A percentile compares a stretch with the other conserved stretches of the same genome.
phyloP scores from a whole-genome alignment of 2,329 filamentous ascomycete genomes.

The Drechslera avenae region DNA sequence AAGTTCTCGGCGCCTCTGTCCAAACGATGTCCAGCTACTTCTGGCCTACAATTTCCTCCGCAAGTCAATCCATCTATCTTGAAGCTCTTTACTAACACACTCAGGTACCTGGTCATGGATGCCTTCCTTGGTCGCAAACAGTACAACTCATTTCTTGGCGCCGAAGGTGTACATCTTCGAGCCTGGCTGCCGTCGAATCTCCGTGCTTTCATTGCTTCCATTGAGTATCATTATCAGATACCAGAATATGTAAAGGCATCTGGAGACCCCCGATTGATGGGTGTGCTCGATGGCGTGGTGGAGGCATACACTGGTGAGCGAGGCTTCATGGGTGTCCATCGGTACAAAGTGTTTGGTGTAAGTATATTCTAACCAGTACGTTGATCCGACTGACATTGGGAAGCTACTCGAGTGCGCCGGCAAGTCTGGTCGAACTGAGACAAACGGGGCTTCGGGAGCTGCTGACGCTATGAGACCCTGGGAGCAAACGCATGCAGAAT shows the following conservation, averaged over 20 bases:
- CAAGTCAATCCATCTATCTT: not conserved
- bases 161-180: constrained; percentile 58
- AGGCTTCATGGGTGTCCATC: constrained; percentile 62
- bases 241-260: constrained; percentile 60
- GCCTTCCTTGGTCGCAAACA: constrained; percentile 48
- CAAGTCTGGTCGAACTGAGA: constrained; percentile 58
- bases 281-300: constrained; percentile 60
- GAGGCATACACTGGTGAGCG: constrained; percentile 62
- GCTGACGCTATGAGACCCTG: constrained; percentile 26
- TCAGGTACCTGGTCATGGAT: constrained; percentile 31
- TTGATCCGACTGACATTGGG: not conserved
- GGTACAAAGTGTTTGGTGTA: constrained; percentile 64
- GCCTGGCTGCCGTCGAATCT: constrained; percentile 62
- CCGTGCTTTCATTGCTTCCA: constrained; percentile 60
- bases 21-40: constrained; percentile 32
- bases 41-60: constrained; percentile 32
- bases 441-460: constrained; percentile 32
- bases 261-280: constrained; percentile 57
- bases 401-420: constrained; percentile 56
- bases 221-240: constrained; percentile 61
- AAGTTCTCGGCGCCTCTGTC: constrained; percentile 36
- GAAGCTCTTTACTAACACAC: constrained; percentile 1
- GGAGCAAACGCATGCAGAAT: constrained; percentile 42
- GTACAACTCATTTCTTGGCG: constrained; percentile 59
- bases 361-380: not conserved